phyloP scores from a whole-genome alignment of 805 yeast genomes.

The Starmerella etchellsii region DNA sequence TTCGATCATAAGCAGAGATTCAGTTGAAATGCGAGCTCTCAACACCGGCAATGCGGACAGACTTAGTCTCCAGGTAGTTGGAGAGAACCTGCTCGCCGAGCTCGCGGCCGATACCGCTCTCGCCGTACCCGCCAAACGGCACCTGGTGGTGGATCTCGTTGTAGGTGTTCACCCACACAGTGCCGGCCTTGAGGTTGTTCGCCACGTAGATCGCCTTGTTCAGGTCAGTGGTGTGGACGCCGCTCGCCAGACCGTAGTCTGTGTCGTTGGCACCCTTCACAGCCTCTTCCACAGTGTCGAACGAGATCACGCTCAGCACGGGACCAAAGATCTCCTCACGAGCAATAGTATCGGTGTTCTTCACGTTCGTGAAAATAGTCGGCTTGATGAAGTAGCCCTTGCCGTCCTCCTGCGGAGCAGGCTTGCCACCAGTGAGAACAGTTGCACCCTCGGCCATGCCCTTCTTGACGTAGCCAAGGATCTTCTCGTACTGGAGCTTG shows the following conservation, averaged over 20 bases:
- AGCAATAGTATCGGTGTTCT: conserved; percentile 50
- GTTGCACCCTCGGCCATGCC: conserved; percentile 66
- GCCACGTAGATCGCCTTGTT: conserved; percentile 54
- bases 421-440: conserved; percentile 65
- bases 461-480: conserved; percentile 56
- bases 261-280: conserved; percentile 56
- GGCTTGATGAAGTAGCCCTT: conserved; percentile 48
- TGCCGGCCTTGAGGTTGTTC: conserved; percentile 48
- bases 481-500: conserved; percentile 57
- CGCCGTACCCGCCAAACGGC: conserved; percentile 73
- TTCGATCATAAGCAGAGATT: too few species aligned
- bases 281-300: conserved; percentile 55
- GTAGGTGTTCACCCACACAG: conserved; percentile 56
- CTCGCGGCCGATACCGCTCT: conserved; percentile 73
- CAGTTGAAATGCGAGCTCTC: too few species aligned
- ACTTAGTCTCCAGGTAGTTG: conserved; percentile 61
- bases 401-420: conserved; percentile 40
- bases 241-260: conserved; percentile 70
- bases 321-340: conserved; percentile 85
- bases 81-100: conserved; percentile 61
- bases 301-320: conserved; percentile 57
- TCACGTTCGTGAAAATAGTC: conserved; percentile 61
- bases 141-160: conserved; percentile 52
- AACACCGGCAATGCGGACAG: conserved; percentile 55
- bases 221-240: conserved; percentile 60